Evolutionary conservation across 2,329 filamentous ascomycete species (phyloP), one percentile per base, ranked within the genome.

Genomic region (Arachnopeziza araneosa): DNA sequence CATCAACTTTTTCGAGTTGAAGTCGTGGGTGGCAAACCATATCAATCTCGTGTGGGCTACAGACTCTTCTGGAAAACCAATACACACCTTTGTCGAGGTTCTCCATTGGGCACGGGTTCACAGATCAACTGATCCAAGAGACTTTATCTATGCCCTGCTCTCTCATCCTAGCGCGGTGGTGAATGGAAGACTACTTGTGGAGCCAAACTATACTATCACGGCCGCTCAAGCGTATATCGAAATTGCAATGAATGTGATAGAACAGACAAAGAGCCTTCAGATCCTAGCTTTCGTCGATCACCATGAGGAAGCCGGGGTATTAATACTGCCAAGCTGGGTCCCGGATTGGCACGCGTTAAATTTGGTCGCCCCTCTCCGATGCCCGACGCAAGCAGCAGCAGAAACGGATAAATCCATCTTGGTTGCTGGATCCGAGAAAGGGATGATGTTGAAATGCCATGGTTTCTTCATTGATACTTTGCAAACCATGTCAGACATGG

Each of bases 11-110:
- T 44, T 63, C 8, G 19, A 52, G 14, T 26, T 63, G 32, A 63
- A 63, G 54, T 63, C 61, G 2, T 63, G 61, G 61, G 58, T 63
- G 53, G 52, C 52, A 22, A 63, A 63, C 26, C 61, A 63, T 54
- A 60, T 60, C 61, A 60, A 60, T 50, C 61, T 58, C 21, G 58
- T 63, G 7, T 63, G 61, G 61, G 55, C 48, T 8, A 63, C 22
- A 14, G 53, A 60, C n/a, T 19, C 55, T 23, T 23, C 30, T 52
- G 61, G 61, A 17, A 56, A 56, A 24, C 55, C 61, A 22, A 48
- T 55, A 50, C 50, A 58, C 26, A 60, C 19, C 52, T 63, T 63
- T 52, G 53, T 63, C 32, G 61, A 63, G 56, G 61, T 63, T 23
- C 58, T 63, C 17, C 58, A 63, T 54, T 63, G 61, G 61, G 61